phyloP scores from a whole-genome alignment of 2,329 filamentous ascomycete genomes.

The Aspergillus clavatus region DNA sequence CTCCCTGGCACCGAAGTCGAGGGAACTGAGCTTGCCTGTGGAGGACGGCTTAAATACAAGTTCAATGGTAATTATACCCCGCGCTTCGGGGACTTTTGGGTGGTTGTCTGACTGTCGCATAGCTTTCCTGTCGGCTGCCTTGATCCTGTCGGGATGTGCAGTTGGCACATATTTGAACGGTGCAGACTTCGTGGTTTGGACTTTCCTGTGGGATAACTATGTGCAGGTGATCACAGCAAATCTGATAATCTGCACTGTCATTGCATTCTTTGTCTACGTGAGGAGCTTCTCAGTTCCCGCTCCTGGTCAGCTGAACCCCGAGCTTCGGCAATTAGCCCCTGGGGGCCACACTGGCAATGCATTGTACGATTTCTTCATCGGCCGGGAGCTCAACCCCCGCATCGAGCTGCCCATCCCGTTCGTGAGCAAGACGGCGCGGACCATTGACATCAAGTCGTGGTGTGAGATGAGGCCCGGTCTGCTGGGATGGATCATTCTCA shows the following conservation, averaged over 20 bases:
- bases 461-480: constrained; percentile 89
- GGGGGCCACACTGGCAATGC: constrained; percentile 80
- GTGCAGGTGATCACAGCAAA: constrained; percentile 79
- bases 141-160: constrained; percentile 65
- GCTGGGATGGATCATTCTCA: constrained; percentile 80
- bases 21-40: constrained; percentile 65
- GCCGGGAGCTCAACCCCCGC: constrained; percentile 89
- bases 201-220: constrained; percentile 88
- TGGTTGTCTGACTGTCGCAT: constrained; percentile 15
- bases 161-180: constrained; percentile 73
- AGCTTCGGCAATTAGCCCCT: constrained; percentile 70
- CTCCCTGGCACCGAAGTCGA: constrained; percentile 69
- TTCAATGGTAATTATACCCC: constrained; percentile 59
- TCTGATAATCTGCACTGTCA: constrained; percentile 65
- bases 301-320: constrained; percentile 57
- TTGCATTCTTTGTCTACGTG: constrained; percentile 76
- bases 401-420: constrained; percentile 63
- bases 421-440: constrained; percentile 55
- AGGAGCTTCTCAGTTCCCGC: constrained; percentile 73
- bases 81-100: background rate
- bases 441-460: constrained; percentile 85
- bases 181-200: constrained; percentile 81
- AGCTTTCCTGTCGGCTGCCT: constrained; percentile 72
- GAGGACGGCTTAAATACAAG: constrained; percentile 74
- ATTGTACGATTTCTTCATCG: constrained; percentile 95